Evolutionary conservation across 2,329 filamentous ascomycete species (phyloP).

Genomic region (Beauveria varroae): DNA sequence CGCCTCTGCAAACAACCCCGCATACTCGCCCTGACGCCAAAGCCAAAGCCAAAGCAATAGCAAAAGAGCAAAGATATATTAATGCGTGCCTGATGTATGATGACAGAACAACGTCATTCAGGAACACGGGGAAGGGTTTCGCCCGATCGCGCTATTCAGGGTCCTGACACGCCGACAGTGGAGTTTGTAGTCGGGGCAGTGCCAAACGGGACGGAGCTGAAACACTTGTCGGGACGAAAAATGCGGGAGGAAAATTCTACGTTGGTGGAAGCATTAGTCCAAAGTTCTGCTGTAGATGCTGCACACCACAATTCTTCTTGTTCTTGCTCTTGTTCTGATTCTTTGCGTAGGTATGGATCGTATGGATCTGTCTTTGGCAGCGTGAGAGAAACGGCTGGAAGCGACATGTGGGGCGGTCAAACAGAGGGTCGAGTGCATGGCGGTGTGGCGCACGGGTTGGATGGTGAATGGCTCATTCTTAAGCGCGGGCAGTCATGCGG

Average conservation of each 20-base stretch:
- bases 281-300: no score
- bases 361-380: no score
- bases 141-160: background rate
- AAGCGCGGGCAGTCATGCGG: background rate
- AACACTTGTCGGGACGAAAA: background rate
- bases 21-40: no score
- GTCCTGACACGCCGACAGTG: background rate
- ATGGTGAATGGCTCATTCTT: background rate
- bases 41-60: no score
- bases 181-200: background rate
- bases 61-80: no score
- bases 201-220: conserved; percentile 2
- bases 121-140: background rate
- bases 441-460: background rate
- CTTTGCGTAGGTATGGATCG: no score
- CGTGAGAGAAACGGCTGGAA: no score
- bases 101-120: background rate
- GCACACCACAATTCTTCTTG: background rate
- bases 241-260: background rate
- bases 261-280: no score
- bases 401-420: no score
- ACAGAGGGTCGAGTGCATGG: background rate
- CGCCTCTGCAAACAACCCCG: no score
- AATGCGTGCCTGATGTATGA: background rate
- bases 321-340: background rate